Base-by-base conservation (phyloP, 345 rosid genomes). In the Moricandia arvensis region DNA sequence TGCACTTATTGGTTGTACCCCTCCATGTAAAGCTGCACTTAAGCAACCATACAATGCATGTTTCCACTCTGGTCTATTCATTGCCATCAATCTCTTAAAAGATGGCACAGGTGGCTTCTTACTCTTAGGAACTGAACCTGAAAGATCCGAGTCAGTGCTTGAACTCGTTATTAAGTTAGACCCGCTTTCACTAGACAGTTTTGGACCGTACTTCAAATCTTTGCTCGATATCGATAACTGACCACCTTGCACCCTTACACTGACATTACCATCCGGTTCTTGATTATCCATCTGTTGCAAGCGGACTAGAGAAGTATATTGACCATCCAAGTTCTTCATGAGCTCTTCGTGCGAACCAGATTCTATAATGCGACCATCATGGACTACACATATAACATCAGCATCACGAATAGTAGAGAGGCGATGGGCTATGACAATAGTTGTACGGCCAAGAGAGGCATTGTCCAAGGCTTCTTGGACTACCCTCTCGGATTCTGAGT, bases 391-490 rank as follows among this genome's bases (percentile, higher is more conserved):
- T 2, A 92, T 92, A 49, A 75, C 81, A 80, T 88, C 90, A 51
- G 88, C 98, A 7, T 87, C 89, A 80, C 96, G 80, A 58, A 93
- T 93, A 21, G 98, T 93, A 0, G 97, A 89, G 54, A 93, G 85
- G 0, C 98, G 87, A 66, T 93, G 98, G 8, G 97, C 93, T 31
- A 93, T 90, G 0, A 93, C 87, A 62, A 93, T 93, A 0, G 98
- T 91, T 13, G 98, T 91, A 27, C 93, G 86, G 2, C 96, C 94
- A 78, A 87, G 63, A 85, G 89, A 89, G 15, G 90, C 80, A 81
- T 91, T 82, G 69, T 88, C 98, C 0, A 93, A 88, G 1, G 98
- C 98, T 83, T 88, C 96, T 82, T 93, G 98, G 24, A 91, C 89
- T 63, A 91, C 87, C n/a, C 91, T 87, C 78, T 91, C 97, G 0